Evolutionary conservation across 768 basidiomycete genomes (phyloP), one percentile per base, ranked within the genome.

Genomic region (Boletus rex-veris): DNA sequence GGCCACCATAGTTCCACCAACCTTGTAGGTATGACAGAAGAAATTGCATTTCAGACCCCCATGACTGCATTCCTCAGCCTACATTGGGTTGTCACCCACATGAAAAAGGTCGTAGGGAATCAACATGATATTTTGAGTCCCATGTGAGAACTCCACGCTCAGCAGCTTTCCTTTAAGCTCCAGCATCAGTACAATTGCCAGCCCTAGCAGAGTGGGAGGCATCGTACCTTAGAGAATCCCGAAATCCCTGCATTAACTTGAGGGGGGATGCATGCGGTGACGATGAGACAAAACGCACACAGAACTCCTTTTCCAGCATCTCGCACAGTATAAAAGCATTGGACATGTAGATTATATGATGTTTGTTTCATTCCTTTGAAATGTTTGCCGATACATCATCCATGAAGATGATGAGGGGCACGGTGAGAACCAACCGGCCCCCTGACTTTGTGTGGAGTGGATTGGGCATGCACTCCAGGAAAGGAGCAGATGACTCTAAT

Each of bases 331-430:
- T 0, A 70, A 39, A 16, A 0, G 45, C 70, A 53, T 74, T 72
- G 0, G 65, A 71, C 54, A 73, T 58, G 28, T 75, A 75, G 0
- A 64, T 38, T 0, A 62, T 55, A 11, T 66, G 61, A 26, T 74
- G 71, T 26, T 70, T 68, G 37, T 75, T 71, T 66, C 70, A 75
- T 16, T 74, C 72, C 38, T 73, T 74, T 5, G 58, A 70, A 1
- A 55, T 50, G 26, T 74, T 73, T 0, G 61, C 73, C 0, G 64
- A 75, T 0, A 74, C 61, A 51, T 75, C 70, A 39, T 74, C 73
- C 41, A 71, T 63, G 48, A 71, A 69, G 0, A 69, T 49, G 4
- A 71, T 65, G 1, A 69, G 38, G 1, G 67, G 66, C 0, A 64
- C 50, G 0, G 42, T 24, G 33, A 21, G 18, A 3, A 52, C 51